Conservation (phyloP, 2,329 filamentous ascomycete species). For the Phyllosticta citribraziliensis region DNA sequence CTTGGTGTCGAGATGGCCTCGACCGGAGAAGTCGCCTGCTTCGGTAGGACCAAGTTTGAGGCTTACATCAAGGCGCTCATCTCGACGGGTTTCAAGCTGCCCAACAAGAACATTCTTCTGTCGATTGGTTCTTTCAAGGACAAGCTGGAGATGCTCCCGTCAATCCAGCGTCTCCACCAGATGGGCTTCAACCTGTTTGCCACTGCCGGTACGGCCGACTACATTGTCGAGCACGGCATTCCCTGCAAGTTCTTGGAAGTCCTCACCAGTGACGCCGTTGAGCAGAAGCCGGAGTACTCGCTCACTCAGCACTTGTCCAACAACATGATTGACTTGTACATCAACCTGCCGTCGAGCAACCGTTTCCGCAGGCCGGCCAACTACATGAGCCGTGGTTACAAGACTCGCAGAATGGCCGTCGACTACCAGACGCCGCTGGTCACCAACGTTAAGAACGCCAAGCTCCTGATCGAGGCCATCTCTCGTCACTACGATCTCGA, state of each 20-base stretch:
- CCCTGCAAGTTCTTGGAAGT: conserved; percentile 90
- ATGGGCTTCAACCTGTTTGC: conserved; percentile 94
- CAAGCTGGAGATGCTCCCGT: conserved; percentile 93
- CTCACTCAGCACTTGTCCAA: conserved; percentile 93
- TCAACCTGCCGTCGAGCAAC: conserved; percentile 98
- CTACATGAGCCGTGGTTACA: conserved; percentile 97
- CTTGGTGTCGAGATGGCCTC: conserved; percentile 98
- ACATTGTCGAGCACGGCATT: conserved; percentile 84
- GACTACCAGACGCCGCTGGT: conserved; percentile 95
- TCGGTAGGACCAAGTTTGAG: conserved; percentile 92
- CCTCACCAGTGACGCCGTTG: conserved; percentile 57
- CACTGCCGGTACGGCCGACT: conserved; percentile 92
- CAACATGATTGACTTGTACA: conserved; percentile 97
- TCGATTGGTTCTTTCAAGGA: conserved; percentile 98
- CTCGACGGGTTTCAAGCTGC: conserved; percentile 91
- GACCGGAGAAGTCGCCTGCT: conserved; percentile 94
- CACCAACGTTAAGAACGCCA: conserved; percentile 98
- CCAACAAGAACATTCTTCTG: conserved; percentile 87
- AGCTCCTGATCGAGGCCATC: conserved; percentile 91
- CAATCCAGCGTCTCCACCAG: conserved; percentile 77
- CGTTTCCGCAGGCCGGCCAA: conserved; percentile 92
- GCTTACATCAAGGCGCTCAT: conserved; percentile 94
- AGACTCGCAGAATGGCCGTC: conserved; percentile 93
- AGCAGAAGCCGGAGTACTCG: conserved; percentile 92
- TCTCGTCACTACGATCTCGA: conserved; percentile 79